A percentile compares a stretch with the other conserved stretches of the same genome.
Conservation (phyloP, 2,329 filamentous ascomycete genomes). For the Pseudonectria foliicola region DNA sequence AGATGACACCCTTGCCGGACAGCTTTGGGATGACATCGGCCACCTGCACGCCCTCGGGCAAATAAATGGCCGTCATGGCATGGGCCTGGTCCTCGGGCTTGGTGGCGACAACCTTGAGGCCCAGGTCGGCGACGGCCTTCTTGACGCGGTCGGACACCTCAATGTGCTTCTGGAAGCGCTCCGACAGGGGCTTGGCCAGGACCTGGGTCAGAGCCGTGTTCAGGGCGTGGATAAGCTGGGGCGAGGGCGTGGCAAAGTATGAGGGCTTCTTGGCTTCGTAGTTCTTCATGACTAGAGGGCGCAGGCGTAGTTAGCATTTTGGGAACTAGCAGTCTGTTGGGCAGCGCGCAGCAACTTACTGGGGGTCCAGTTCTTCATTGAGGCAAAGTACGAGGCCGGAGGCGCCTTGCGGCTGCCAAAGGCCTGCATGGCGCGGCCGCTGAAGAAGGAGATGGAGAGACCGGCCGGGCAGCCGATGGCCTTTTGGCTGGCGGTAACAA, state of each 20-base stretch:
- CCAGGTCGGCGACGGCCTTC: constrained; percentile 69
- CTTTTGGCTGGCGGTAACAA: constrained; percentile 93
- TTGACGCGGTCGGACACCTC: constrained; percentile 80
- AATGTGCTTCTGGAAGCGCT: constrained; percentile 77
- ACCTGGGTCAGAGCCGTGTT: constrained; percentile 86
- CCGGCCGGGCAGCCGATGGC: constrained; percentile 93
- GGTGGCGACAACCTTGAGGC: constrained; percentile 77
- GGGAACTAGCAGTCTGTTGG: not conserved
- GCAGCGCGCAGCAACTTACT: constrained; percentile 44
- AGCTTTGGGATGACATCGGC: constrained; percentile 81
- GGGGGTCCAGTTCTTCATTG: constrained; percentile 94
- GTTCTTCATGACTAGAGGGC: constrained; percentile 81
- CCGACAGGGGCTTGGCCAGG: constrained; percentile 67
- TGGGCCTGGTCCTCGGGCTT: constrained; percentile 90
- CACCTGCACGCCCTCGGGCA: constrained; percentile 75
- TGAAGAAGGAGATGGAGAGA: constrained; percentile 89
- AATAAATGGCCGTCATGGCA: constrained; percentile 95
- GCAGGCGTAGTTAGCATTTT: constrained; percentile 9
- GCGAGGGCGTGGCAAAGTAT: constrained; percentile 95
- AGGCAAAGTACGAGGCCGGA: constrained; percentile 86
- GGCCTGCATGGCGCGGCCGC: constrained; percentile 73
- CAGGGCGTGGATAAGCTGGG: constrained; percentile 86
- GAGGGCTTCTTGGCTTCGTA: constrained; percentile 97
- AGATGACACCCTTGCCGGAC: constrained; percentile 80
- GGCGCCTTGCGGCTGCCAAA: constrained; percentile 76